A percentile compares a stretch with the other conserved stretches of the same genome.
Evolutionary conservation across 2,329 filamentous ascomycete species (phyloP).

Genomic region (Sodiomyces alkalinus): DNA sequence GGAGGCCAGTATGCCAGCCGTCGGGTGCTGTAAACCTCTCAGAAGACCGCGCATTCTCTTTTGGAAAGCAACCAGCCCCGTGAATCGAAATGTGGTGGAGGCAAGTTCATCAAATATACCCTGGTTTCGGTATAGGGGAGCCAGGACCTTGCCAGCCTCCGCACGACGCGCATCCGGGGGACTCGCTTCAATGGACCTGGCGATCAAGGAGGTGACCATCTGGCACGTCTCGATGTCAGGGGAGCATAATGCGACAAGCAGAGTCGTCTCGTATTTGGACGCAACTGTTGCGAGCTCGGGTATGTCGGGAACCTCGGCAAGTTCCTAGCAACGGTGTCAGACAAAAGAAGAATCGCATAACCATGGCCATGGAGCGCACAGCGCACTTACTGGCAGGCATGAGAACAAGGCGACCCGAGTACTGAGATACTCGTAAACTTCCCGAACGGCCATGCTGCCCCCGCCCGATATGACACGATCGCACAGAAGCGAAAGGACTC

Average conservation of each 20-base stretch:
- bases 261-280: slow-evolving; percentile 43
- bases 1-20: slow-evolving; percentile 49
- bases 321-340: slow-evolving; percentile 25
- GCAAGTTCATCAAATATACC: slow-evolving; percentile 47
- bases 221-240: slow-evolving; percentile 51
- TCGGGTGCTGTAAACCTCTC: slow-evolving; percentile 45
- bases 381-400: slow-evolving; percentile 30
- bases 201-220: slow-evolving; percentile 45
- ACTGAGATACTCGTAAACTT: slow-evolving; percentile 40
- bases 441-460: slow-evolving; percentile 26
- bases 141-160: slow-evolving; percentile 33
- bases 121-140: slow-evolving; percentile 42
- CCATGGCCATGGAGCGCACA: too few relatives aligned
- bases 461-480: slow-evolving; percentile 28
- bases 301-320: slow-evolving; percentile 38
- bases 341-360: neutral
- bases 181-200: slow-evolving; percentile 40
- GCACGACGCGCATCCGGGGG: too few relatives aligned
- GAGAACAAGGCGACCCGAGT: slow-evolving; percentile 37
- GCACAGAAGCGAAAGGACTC: slow-evolving; percentile 31
- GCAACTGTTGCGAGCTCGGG: slow-evolving; percentile 36
- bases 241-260: slow-evolving; percentile 50
- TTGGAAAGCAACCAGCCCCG: slow-evolving; percentile 54
- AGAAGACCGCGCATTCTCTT: slow-evolving; percentile 47
- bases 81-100: slow-evolving; percentile 49